These are phyloP conservation scores for Pseudogymnoascus sp. DNA, from an alignment of 2,329 filamentous ascomycete species.

Conservation along the genomic window DNA sequence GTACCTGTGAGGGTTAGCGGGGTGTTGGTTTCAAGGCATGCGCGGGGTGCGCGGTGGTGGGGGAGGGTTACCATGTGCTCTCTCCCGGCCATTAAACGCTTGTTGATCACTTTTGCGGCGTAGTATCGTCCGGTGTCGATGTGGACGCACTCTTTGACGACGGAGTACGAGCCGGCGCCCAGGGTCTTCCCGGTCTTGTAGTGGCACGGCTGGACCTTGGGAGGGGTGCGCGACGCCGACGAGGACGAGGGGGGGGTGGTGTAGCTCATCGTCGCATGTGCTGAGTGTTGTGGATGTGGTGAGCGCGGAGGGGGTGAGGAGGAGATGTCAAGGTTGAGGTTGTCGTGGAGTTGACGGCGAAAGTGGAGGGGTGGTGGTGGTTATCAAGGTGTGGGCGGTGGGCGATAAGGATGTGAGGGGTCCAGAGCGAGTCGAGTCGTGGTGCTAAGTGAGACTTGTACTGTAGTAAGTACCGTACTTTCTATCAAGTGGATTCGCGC, in stretches of 20 bases:
- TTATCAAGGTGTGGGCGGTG: not conserved
- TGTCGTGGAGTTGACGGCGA: not conserved
- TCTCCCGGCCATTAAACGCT: constrained; percentile 90
- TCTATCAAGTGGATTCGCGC: not conserved
- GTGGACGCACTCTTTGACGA: constrained; percentile 97
- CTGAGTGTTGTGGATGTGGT: not conserved
- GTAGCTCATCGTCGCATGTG: constrained; percentile 6
- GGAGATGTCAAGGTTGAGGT: not conserved
- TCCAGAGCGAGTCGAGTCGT: not conserved
- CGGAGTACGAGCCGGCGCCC: constrained; percentile 92
- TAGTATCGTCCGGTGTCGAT: constrained; percentile 97
- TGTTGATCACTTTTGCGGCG: constrained; percentile 99
- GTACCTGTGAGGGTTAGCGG: constrained; percentile 51
- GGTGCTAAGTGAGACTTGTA: not conserved
- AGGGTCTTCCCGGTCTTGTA: constrained; percentile 99
- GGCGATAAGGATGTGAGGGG: not conserved
- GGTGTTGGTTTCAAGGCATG: no score
- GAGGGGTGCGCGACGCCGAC: constrained; percentile 20
- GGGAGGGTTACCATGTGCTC: constrained; percentile 79
- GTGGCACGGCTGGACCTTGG: constrained; percentile 84
- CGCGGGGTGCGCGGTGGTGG: not conserved
- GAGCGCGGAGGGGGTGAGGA: not conserved
- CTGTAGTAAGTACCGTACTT: not conserved
- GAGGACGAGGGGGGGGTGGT: not conserved
- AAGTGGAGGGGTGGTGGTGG: not conserved